These are phyloP conservation scores for Murraya koenigii DNA, from an alignment of 345 rosid species.

Conservation along the genomic window DNA sequence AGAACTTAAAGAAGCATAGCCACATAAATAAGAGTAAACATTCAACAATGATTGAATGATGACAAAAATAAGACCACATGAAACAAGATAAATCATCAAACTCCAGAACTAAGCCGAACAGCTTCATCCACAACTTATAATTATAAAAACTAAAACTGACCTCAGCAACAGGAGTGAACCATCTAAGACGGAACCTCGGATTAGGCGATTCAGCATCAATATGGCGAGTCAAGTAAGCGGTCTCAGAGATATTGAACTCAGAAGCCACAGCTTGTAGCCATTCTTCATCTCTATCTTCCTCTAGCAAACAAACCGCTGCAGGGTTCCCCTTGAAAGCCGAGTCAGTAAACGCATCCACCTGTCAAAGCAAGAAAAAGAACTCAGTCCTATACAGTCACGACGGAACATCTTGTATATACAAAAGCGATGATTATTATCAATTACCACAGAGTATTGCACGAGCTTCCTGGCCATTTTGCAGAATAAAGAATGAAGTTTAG, in stretches of 20 bases:
- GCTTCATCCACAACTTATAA: too few relatives aligned
- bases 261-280: conserved; percentile 65
- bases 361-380: neutral
- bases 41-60: too few relatives aligned
- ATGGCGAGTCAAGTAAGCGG: conserved; percentile 41
- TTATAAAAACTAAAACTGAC: conserved; percentile 11
- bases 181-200: conserved; percentile 57
- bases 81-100: neutral
- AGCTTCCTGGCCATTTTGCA: conserved; percentile 30
- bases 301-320: conserved; percentile 75
- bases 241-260: conserved; percentile 58
- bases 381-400: neutral
- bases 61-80: neutral
- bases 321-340: conserved; percentile 80
- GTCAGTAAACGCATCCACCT: conserved; percentile 80
- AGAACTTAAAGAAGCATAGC: neutral
- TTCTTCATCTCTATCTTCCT: conserved; percentile 55
- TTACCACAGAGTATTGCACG: conserved; percentile 50
- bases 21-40: too few relatives aligned
- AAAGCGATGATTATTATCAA: neutral
- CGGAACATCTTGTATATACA: neutral
- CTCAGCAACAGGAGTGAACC: conserved; percentile 65
- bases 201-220: conserved; percentile 4
- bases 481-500: neutral
- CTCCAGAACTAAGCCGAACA: neutral